A percentile compares a stretch with the other conserved stretches of the same genome.
Conservation (phyloP, 2,329 filamentous ascomycete species). For the Eutypa lata region DNA sequence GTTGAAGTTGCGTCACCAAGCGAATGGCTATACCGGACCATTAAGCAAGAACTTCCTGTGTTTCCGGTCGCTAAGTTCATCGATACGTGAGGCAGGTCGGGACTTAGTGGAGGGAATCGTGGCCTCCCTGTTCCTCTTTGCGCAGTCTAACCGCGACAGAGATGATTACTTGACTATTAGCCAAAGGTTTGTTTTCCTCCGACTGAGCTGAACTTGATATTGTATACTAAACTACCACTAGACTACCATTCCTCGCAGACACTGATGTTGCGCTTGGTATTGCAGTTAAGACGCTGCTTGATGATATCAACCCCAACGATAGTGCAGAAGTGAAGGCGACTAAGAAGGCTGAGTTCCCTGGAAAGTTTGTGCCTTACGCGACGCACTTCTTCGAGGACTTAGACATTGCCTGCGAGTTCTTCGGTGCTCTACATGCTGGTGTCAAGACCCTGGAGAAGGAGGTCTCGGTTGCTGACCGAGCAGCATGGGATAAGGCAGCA, state of each 20-base stretch:
- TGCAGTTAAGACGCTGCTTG: slow-evolving; percentile 75
- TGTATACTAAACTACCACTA: slow-evolving; percentile 26
- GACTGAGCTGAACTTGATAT: slow-evolving; percentile 1
- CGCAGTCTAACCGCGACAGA: slow-evolving; percentile 70
- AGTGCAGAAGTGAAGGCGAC: slow-evolving; percentile 42
- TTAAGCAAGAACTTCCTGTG: slow-evolving; percentile 85
- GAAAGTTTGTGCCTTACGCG: slow-evolving; percentile 55
- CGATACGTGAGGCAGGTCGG: slow-evolving; percentile 74
- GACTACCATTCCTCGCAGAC: slow-evolving; percentile 65
- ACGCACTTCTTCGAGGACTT: slow-evolving; percentile 59
- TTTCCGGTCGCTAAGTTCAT: slow-evolving; percentile 79
- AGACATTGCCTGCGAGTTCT: slow-evolving; percentile 54
- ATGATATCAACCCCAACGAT: slow-evolving; percentile 63
- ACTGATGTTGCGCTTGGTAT: slow-evolving; percentile 76
- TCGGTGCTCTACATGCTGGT: slow-evolving; percentile 55
- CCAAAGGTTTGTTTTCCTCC: slow-evolving; percentile 53
- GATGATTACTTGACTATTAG: slow-evolving; percentile 67
- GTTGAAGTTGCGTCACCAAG: slow-evolving; percentile 75
- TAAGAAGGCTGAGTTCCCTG: slow-evolving; percentile 49
- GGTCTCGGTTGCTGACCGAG: slow-evolving; percentile 44
- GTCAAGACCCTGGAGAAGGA: slow-evolving; percentile 51
- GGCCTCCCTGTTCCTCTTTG: slow-evolving; percentile 75
- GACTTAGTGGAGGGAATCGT: slow-evolving; percentile 83
- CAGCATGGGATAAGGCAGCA: slow-evolving; percentile 53
- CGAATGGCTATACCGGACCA: slow-evolving; percentile 90